Conservation (phyloP, 2,329 filamentous ascomycete species). For the Xylariaceae sp. region DNA sequence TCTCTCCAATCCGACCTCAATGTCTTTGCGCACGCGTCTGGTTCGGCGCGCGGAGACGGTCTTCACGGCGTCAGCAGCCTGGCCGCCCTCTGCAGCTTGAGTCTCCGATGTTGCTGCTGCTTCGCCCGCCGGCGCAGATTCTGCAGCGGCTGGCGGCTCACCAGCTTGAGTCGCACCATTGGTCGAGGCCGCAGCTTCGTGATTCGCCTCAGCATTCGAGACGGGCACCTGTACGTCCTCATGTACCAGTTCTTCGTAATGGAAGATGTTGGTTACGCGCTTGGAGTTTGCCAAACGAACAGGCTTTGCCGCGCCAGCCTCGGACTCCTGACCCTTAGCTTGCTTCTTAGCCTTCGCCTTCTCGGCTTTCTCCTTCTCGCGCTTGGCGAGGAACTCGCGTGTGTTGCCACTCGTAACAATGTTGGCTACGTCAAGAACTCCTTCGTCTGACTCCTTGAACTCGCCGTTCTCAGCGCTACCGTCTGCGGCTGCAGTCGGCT, state of each 20-base stretch:
- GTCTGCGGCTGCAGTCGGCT: slow-evolving; percentile 33
- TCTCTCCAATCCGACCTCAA: slow-evolving; percentile 73
- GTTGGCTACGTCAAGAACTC: slow-evolving; percentile 76
- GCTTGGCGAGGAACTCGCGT: slow-evolving; percentile 75
- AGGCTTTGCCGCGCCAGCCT: slow-evolving; percentile 49
- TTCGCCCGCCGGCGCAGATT: slow-evolving; percentile 18
- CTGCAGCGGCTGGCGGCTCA: slow-evolving; percentile 19
- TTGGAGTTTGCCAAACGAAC: slow-evolving; percentile 66
- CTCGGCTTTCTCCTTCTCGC: slow-evolving; percentile 72
- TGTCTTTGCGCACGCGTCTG: slow-evolving; percentile 57
- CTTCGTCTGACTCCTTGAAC: slow-evolving; percentile 50
- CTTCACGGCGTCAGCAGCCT: slow-evolving; percentile 29
- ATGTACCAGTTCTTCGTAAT: slow-evolving; percentile 63
- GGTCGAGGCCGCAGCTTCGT: slow-evolving; percentile 6
- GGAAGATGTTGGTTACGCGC: slow-evolving; percentile 62
- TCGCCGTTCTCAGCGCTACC: slow-evolving; percentile 34
- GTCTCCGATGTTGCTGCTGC: slow-evolving; percentile 19
- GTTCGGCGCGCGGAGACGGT: slow-evolving; percentile 40
- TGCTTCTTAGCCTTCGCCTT: slow-evolving; percentile 57
- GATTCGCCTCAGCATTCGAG: slow-evolving; percentile 24
- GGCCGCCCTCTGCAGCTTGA: slow-evolving; percentile 17
- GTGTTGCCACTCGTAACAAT: slow-evolving; percentile 80
- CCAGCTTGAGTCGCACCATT: slow-evolving; percentile 13
- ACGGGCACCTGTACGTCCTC: slow-evolving; percentile 45
- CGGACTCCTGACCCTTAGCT: slow-evolving; percentile 54